These are phyloP conservation scores for Vitellaria paradoxa DNA, from an alignment of 179 eudicot genomes.

Conservation along the genomic window DNA sequence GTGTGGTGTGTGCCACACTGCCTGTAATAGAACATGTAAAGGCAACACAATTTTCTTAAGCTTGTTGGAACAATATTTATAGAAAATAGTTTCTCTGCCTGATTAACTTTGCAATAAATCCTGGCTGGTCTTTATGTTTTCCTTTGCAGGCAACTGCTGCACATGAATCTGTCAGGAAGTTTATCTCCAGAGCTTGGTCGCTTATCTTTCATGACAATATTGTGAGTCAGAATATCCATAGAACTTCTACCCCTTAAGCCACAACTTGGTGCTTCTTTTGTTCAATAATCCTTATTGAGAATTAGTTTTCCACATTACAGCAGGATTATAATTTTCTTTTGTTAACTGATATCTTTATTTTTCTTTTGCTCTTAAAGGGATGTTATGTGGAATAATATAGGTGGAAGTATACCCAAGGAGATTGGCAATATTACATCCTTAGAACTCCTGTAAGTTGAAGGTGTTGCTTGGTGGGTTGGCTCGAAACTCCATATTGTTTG, in stretches of 20 bases:
- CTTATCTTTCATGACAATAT: conserved; percentile 56
- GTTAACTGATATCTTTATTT: not conserved
- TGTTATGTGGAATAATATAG: conserved; percentile 89
- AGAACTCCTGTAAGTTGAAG: conserved; percentile 64
- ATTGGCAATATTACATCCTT: conserved; percentile 68
- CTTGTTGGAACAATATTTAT: no score
- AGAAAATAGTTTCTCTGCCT: not conserved
- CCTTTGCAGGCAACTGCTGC: conserved; percentile 58
- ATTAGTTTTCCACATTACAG: not conserved
- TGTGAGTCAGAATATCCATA: conserved; percentile 43
- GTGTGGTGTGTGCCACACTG: no score
- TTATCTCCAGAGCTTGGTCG: conserved; percentile 74
- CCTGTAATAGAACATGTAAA: no score
- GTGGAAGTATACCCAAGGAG: conserved; percentile 79
- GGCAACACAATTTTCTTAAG: no score
- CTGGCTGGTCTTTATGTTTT: conserved; percentile 10
- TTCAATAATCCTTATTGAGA: not conserved
- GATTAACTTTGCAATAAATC: not conserved
- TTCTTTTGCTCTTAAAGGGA: conserved; percentile 44
- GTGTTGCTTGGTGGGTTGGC: not conserved
- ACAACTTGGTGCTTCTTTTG: conserved; percentile 3
- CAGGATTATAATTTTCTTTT: not conserved
- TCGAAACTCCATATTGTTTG: not conserved
- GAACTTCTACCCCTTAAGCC: not conserved
- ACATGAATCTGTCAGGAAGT: conserved; percentile 65